Evolutionary conservation across 345 rosid species (phyloP).

Genomic region (Dipteronia dyeriana): DNA sequence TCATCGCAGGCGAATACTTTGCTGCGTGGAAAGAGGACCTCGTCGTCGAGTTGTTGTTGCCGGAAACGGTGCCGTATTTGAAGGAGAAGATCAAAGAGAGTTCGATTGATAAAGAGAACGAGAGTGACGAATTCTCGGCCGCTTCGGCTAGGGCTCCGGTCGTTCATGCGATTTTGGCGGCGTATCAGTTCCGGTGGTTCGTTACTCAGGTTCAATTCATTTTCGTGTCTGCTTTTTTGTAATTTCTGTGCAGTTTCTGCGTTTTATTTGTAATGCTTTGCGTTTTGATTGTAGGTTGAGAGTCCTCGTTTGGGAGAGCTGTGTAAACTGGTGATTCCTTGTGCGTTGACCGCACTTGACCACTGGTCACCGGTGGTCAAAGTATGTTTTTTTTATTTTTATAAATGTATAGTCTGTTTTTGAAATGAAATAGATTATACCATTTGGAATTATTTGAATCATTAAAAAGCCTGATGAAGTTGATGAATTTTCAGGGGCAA

Average conservation of each 20-base stretch:
- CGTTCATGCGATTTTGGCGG: slow-evolving; percentile 63
- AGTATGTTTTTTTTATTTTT: slow-evolving; percentile 40
- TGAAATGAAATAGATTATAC: background rate
- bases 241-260: background rate
- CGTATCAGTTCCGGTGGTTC: slow-evolving; percentile 85
- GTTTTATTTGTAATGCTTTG: background rate
- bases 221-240: background rate
- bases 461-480: background rate
- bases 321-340: slow-evolving; percentile 78
- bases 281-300: slow-evolving; percentile 48
- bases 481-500: slow-evolving; percentile 54
- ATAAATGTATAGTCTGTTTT: background rate
- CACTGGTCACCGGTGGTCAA: slow-evolving; percentile 93
- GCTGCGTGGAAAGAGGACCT: slow-evolving; percentile 30
- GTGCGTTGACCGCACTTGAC: slow-evolving; percentile 85
- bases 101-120: slow-evolving; percentile 53
- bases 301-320: slow-evolving; percentile 56
- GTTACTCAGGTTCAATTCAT: slow-evolving; percentile 59
- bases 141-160: slow-evolving; percentile 72
- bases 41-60: slow-evolving; percentile 57
- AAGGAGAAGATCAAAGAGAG: slow-evolving; percentile 69
- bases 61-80: slow-evolving; percentile 51
- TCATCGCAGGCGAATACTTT: slow-evolving; percentile 41
- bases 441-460: background rate
- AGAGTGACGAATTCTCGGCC: slow-evolving; percentile 54